Evolutionary conservation across 805 yeast genomes (phyloP).

Genomic region (Zygosaccharomyces kombuchaensis): DNA sequence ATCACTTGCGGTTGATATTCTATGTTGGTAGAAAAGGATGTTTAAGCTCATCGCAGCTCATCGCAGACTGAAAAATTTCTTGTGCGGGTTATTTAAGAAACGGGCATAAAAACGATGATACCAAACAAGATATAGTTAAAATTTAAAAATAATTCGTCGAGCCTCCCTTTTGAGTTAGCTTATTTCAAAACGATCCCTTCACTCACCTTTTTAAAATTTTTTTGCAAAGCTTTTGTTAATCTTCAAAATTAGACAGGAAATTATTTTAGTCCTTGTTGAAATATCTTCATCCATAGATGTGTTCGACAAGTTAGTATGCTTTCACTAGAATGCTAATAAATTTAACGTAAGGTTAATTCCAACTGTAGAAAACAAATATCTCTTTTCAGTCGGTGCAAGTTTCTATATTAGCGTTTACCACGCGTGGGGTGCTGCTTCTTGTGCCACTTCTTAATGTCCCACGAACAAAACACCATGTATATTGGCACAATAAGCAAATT

Average conservation of each 20-base stretch:
- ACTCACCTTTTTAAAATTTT: too few relatives aligned
- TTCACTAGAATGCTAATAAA: too few relatives aligned
- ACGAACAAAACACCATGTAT: conserved; percentile 45
- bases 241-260: too few relatives aligned
- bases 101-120: background rate
- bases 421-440: conserved; percentile 27
- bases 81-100: conserved; percentile 2
- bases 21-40: background rate
- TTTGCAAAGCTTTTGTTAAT: too few relatives aligned
- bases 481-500: conserved; percentile 56
- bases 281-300: too few relatives aligned
- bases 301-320: too few relatives aligned
- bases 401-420: background rate
- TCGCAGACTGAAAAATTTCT: conserved; percentile 7
- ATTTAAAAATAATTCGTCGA: background rate
- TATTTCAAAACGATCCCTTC: too few relatives aligned
- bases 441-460: conserved; percentile 50
- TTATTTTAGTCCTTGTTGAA: too few relatives aligned
- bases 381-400: too few relatives aligned
- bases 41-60: conserved; percentile 7
- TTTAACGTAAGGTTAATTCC: too few relatives aligned
- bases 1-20: background rate
- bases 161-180: too few relatives aligned
- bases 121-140: background rate
- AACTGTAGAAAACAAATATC: too few relatives aligned